A percentile compares a stretch with the other conserved stretches of the same genome.
These are phyloP conservation scores for Priceomyces medius DNA, from an alignment of 805 yeast species.

Conservation along the genomic window DNA sequence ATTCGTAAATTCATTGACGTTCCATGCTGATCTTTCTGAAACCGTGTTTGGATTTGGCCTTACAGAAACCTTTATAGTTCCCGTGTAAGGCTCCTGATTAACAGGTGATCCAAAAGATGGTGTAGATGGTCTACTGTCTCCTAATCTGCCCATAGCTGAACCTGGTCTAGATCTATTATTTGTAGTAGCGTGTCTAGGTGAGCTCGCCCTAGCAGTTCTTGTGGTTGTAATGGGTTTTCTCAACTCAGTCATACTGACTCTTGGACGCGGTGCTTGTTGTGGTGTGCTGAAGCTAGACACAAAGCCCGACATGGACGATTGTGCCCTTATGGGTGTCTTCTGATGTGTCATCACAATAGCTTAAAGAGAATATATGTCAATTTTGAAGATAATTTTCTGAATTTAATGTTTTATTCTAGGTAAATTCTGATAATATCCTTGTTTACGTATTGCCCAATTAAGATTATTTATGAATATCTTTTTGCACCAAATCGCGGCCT, in stretches of 20 bases:
- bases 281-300: constrained; percentile 14
- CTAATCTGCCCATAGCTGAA: constrained; percentile 30
- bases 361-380: no score
- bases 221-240: constrained; percentile 32
- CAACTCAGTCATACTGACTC: constrained; percentile 20
- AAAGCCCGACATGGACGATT: constrained; percentile 23
- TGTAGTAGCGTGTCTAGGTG: constrained; percentile 20
- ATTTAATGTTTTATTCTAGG: neutral
- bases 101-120: constrained; percentile 27
- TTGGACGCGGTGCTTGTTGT: constrained; percentile 15
- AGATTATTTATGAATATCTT: constrained; percentile 6
- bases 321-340: constrained; percentile 27
- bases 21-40: constrained; percentile 42
- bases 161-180: constrained; percentile 30
- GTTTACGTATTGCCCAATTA: constrained; percentile 11
- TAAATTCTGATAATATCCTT: constrained; percentile 2
- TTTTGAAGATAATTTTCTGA: no score
- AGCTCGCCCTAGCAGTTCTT: constrained; percentile 24
- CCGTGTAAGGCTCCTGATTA: constrained; percentile 51
- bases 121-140: constrained; percentile 34
- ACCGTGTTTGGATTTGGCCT: constrained; percentile 66
- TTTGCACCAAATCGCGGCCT: constrained; percentile 1
- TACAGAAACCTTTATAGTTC: constrained; percentile 72
- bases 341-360: constrained; percentile 14
- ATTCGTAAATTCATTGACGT: constrained; percentile 36